phyloP scores from a whole-genome alignment of 306 rosid species.

The Coriaria nepalensis region DNA sequence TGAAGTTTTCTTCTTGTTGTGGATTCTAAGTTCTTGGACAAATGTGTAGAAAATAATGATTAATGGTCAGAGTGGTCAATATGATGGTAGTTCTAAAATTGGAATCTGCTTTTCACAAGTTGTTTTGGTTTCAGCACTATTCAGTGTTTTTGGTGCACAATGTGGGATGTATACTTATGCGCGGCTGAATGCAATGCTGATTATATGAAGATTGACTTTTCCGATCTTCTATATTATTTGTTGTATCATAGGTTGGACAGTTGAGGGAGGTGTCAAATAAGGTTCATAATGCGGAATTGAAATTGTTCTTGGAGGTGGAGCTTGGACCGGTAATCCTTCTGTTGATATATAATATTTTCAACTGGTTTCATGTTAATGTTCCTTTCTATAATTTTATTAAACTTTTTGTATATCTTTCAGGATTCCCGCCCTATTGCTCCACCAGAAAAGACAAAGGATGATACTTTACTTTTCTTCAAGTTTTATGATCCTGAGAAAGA shows the following conservation, averaged over 20 bases:
- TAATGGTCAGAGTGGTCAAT: too few relatives aligned
- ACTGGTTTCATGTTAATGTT: conserved; percentile 6
- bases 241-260: conserved; percentile 54
- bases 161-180: too few relatives aligned
- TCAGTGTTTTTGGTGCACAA: too few relatives aligned
- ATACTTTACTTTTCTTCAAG: conserved; percentile 75
- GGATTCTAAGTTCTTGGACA: too few relatives aligned
- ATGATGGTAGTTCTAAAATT: too few relatives aligned
- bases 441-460: conserved; percentile 65
- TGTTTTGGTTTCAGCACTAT: too few relatives aligned
- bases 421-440: conserved; percentile 50
- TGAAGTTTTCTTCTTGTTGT: too few relatives aligned
- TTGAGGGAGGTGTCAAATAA: conserved; percentile 60
- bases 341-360: conserved; percentile 10
- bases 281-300: conserved; percentile 61
- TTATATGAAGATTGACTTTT: conserved; percentile 10
- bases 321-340: conserved; percentile 44
- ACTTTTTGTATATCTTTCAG: conserved; percentile 30
- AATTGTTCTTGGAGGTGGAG: conserved; percentile 68
- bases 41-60: too few relatives aligned
- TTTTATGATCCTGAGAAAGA: conserved; percentile 74
- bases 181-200: too few relatives aligned
- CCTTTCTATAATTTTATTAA: conserved; percentile 1
- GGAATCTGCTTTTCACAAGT: too few relatives aligned
- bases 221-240: conserved; percentile 8